These are phyloP conservation scores for Diaporthe capsici DNA, from an alignment of 2,329 filamentous ascomycete genomes.

Conservation along the genomic window DNA sequence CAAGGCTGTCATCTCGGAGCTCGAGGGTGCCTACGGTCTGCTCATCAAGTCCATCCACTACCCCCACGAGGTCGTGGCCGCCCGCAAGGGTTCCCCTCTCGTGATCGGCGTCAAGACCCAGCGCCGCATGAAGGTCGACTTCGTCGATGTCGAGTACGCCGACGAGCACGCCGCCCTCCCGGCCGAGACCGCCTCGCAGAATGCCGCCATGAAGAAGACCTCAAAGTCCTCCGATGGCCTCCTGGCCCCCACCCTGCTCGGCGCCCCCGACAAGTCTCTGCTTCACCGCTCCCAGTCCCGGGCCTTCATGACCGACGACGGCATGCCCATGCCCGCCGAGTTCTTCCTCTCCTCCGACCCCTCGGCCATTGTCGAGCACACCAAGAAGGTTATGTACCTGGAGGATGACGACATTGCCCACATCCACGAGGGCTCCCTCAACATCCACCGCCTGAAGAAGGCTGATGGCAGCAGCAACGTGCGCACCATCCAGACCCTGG, in stretches of 20 bases:
- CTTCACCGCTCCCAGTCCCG: constrained; percentile 98
- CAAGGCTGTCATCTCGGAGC: constrained; percentile 98
- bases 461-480: constrained; percentile 97
- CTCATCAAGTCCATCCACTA: constrained; percentile 99
- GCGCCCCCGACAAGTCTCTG: constrained; percentile 96
- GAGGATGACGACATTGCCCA: constrained; percentile 99
- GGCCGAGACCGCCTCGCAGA: constrained; percentile 95
- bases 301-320: constrained; percentile 98
- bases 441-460: constrained; percentile 98
- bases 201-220: constrained; percentile 94
- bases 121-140: constrained; percentile 99
- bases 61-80: constrained; percentile 97
- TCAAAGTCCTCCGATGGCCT: constrained; percentile 79
- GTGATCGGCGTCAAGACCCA: constrained; percentile 97
- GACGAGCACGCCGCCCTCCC: constrained; percentile 88
- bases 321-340: constrained; percentile 96
- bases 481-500: constrained; percentile 96
- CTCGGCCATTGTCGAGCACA: constrained; percentile 98
- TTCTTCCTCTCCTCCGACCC: constrained; percentile 99
- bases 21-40: constrained; percentile 97
- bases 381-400: constrained; percentile 99
- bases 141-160: constrained; percentile 97
- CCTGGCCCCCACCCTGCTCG: constrained; percentile 79
- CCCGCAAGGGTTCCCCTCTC: constrained; percentile 97
- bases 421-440: constrained; percentile 98